A percentile compares a stretch with the other conserved stretches of the same genome.
Conservation (phyloP, 2,329 filamentous ascomycete genomes). For the Talaromyces sp. region DNA sequence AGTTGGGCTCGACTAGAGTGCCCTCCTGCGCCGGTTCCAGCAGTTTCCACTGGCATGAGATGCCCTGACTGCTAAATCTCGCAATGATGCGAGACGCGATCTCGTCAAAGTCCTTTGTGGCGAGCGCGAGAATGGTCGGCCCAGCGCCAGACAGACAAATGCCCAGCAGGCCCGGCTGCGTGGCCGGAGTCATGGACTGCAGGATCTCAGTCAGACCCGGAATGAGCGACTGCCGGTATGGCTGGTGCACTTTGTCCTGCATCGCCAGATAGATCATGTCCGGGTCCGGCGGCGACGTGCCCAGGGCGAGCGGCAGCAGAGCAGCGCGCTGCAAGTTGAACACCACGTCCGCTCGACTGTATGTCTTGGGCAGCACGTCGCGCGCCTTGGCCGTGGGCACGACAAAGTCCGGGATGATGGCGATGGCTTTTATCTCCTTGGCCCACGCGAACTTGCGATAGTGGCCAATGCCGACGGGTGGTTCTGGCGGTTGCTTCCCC, state of each 20-base stretch:
- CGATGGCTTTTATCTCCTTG: conserved; percentile 90
- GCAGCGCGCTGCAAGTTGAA: conserved; percentile 96
- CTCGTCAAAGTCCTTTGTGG: conserved; percentile 79
- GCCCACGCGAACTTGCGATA: conserved; percentile 96
- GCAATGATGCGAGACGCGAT: conserved; percentile 76
- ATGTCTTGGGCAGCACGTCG: conserved; percentile 73
- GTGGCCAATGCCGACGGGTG: conserved; percentile 88
- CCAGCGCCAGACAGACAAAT: conserved; percentile 94
- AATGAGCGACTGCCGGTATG: conserved; percentile 85
- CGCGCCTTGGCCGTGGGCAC: conserved; percentile 90
- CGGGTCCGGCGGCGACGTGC: conserved; percentile 82
- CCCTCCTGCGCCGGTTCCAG: conserved; percentile 75
- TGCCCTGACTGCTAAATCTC: conserved; percentile 59
- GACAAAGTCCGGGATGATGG: conserved; percentile 93
- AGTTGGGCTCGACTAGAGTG: conserved; percentile 28
- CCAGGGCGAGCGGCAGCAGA: conserved; percentile 80
- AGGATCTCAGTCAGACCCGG: conserved; percentile 88
- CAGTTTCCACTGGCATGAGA: conserved; percentile 79
- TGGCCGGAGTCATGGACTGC: conserved; percentile 79
- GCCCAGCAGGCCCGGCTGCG: conserved; percentile 81
- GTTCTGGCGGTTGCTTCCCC: conserved; percentile 75
- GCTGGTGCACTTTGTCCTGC: conserved; percentile 98
- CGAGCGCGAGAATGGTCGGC: conserved; percentile 88
- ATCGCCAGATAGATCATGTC: conserved; percentile 95
- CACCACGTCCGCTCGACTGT: conserved; percentile 73